A percentile compares a stretch with the other conserved stretches of the same genome.
These are phyloP conservation scores for Ceratorhiza oryzae-sativae DNA, from an alignment of 1,284 basidiomycete genomes.

Conservation along the genomic window DNA sequence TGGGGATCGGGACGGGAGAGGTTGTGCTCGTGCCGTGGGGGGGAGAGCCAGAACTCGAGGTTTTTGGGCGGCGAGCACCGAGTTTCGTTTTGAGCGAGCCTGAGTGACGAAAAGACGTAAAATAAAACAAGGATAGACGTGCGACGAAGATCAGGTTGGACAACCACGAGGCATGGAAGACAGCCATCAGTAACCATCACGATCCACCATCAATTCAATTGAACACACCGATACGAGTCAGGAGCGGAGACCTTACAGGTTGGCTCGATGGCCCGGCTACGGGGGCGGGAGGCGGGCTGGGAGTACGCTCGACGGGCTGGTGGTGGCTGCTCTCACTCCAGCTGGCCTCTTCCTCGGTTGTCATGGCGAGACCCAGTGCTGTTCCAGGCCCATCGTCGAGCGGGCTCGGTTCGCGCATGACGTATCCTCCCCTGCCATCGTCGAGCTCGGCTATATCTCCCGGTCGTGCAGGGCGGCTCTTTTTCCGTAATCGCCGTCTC, in stretches of 20 bases:
- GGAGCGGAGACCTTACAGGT: constrained; percentile 38
- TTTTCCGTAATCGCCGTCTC: constrained; percentile 27
- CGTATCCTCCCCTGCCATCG: neutral
- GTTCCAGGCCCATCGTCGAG: neutral
- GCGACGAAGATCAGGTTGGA: constrained; percentile 8
- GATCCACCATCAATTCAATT: constrained; percentile 26
- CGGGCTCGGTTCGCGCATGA: constrained; percentile 33
- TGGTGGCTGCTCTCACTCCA: constrained; percentile 36
- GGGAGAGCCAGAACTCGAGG: neutral
- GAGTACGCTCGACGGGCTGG: constrained; percentile 1
- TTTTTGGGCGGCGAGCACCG: constrained; percentile 14
- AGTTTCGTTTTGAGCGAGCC: constrained; percentile 32
- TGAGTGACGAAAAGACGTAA: neutral
- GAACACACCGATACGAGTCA: constrained; percentile 42
- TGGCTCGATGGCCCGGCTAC: constrained; percentile 41
- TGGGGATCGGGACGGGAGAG: neutral
- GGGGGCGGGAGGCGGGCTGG: constrained; percentile 16
- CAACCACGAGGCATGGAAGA: neutral
- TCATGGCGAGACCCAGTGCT: constrained; percentile 29
- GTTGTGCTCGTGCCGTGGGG: neutral
- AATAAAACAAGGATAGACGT: neutral
- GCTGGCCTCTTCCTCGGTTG: constrained; percentile 25
- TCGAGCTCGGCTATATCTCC: constrained; percentile 34
- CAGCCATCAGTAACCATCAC: constrained; percentile 11
- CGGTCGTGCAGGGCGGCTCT: constrained; percentile 32